Conservation (phyloP, 164 flowering plant species). For the Saururus chinensis region DNA sequence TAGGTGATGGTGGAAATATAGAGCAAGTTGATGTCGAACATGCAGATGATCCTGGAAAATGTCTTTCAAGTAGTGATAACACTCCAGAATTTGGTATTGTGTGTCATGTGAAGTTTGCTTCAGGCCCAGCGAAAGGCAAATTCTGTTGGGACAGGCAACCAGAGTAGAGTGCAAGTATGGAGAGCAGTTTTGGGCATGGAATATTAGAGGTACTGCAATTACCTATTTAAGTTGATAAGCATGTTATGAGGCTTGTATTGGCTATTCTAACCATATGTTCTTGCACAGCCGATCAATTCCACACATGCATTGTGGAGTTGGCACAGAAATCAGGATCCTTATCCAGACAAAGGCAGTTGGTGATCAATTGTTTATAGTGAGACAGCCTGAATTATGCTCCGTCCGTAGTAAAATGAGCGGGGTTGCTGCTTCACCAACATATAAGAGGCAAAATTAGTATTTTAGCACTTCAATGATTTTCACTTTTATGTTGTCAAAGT, state of each 20-base stretch:
- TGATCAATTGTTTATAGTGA: constrained; percentile 70
- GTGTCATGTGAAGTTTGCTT: constrained; percentile 67
- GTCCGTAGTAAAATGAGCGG: constrained; percentile 17
- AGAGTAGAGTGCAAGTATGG: constrained; percentile 92
- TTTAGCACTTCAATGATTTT: too few species aligned
- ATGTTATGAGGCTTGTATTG: background rate
- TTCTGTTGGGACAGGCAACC: constrained; percentile 93
- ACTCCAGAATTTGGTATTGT: constrained; percentile 67
- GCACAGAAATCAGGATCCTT: constrained; percentile 78
- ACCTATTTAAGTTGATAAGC: background rate
- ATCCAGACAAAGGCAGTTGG: constrained; percentile 40
- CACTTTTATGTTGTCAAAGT: too few species aligned
- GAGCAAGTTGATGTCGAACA: constrained; percentile 64
- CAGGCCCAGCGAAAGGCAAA: constrained; percentile 67
- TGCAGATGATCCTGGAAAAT: constrained; percentile 92
- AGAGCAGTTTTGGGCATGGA: constrained; percentile 98
- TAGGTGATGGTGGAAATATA: constrained; percentile 93
- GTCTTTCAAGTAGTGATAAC: constrained; percentile 60
- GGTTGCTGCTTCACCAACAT: background rate
- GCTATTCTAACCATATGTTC: background rate
- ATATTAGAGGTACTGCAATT: constrained; percentile 64
- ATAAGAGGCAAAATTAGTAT: background rate
- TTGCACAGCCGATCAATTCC: constrained; percentile 59
- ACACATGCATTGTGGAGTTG: constrained; percentile 88
- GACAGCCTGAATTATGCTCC: constrained; percentile 39